Base-by-base conservation (phyloP, 306 rosid genomes). In the Datisca glomerata region DNA sequence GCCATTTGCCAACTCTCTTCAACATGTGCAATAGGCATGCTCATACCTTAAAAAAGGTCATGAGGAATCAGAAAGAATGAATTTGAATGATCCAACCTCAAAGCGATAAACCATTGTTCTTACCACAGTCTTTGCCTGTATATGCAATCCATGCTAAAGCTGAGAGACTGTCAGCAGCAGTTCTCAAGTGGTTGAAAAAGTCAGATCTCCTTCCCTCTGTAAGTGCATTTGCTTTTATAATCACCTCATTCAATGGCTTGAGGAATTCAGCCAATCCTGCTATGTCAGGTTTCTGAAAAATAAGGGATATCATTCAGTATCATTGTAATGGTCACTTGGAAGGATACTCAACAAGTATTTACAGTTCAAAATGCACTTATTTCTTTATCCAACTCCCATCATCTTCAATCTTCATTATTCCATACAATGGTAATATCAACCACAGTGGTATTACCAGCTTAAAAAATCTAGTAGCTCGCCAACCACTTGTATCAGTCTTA, bases 1-100 rank as follows among this genome's bases (percentile, higher is more conserved):
- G 98, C 91, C 95, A 84, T 84, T 69, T 91, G 96, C 98, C 98
- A 91, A 71, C 81, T 91, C 63, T 84, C 98, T 80, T 91, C 98
- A 45, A 91, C 95, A 20, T 91, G 94, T 56, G 98, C 85, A 36
- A 70, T 80, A 46, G 98, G 98, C 98, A 91, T 74, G 66, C 96
- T 80, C 96, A 91, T 78, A 64, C 98, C 98, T 91, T 64, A 37
- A 66, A 64, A 66, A 20, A 32, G n/a, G n/a, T 21, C 52, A 58
- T 42, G 56, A 66, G 65, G 48, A 47, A 20, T 28, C 51, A 27
- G 20, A 40, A 48, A 12, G 45, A 52, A 53, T 1, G 33, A 14
- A 21, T 17, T 12, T 16, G 19, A 35, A 43, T 40, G 2, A 13
- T 41, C 35, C 27, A 66, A 49, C 50, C 13, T 2, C 41, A 33